Evolutionary conservation across 2,329 filamentous ascomycete genomes (phyloP).

Genomic region (Alternaria rosae): DNA sequence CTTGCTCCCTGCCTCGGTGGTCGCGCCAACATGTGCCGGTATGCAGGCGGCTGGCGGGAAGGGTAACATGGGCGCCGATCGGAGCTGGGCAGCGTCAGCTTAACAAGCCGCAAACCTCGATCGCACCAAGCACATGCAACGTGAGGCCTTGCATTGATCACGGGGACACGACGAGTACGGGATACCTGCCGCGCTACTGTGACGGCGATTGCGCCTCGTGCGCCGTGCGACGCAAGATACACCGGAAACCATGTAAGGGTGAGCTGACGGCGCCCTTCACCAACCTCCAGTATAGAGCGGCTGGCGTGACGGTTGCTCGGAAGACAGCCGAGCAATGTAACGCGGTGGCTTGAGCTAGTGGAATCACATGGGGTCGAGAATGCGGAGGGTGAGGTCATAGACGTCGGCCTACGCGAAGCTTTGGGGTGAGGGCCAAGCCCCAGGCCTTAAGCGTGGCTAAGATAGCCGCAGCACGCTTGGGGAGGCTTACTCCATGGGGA

Average conservation of each 20-base stretch:
- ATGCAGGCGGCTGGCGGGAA: slow-evolving; percentile 7
- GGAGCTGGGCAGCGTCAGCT: slow-evolving; percentile 4
- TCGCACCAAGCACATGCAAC: slow-evolving; percentile 3
- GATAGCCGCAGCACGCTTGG: slow-evolving; percentile 9
- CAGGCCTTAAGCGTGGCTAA: slow-evolving; percentile 10
- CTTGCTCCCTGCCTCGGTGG: slow-evolving; percentile 1
- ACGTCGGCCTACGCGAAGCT: slow-evolving; percentile 11
- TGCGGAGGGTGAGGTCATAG: slow-evolving; percentile 11
- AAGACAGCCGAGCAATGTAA: slow-evolving; percentile 10
- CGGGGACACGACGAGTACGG: background rate
- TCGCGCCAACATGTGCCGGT: slow-evolving; percentile 4
- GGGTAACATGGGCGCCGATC: slow-evolving; percentile 8
- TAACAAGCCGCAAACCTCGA: slow-evolving; percentile 5
- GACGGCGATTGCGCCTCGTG: background rate
- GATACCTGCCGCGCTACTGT: background rate
- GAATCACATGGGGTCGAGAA: background rate
- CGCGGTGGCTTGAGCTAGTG: slow-evolving; percentile 10
- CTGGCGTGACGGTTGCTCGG: background rate
- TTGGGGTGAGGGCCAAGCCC: slow-evolving; percentile 5
- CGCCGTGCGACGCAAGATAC: background rate
- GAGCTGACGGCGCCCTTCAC: background rate
- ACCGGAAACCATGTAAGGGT: background rate
- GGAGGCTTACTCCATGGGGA: slow-evolving; percentile 17
- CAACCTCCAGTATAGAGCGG: background rate
- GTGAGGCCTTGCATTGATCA: background rate